phyloP scores from a whole-genome alignment of 106 monocot species.

The Dioscorea dumetorum region DNA sequence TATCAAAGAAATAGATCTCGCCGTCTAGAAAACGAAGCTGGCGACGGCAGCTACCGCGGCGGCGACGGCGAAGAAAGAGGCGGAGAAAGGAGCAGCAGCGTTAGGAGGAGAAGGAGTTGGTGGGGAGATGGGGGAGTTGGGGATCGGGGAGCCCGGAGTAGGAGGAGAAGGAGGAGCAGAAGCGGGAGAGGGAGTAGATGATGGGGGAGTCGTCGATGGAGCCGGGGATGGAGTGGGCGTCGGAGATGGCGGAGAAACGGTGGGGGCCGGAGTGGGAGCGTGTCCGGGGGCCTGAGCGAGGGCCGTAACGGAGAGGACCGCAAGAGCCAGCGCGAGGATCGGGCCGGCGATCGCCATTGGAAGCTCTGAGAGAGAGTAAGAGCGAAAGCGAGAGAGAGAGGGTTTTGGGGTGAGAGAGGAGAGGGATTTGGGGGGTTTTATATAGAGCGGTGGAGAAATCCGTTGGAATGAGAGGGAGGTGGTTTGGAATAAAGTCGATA shows the following conservation, averaged over 20 bases:
- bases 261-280: not conserved
- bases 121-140: not conserved
- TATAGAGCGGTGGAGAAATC: not conserved
- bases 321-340: not conserved
- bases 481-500: not conserved
- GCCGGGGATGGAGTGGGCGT: not conserved
- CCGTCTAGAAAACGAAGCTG: not conserved
- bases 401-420: not conserved
- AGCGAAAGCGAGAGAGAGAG: too few relatives aligned
- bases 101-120: not conserved
- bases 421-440: not conserved
- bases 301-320: not conserved
- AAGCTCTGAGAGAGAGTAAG: constrained; percentile 5
- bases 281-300: not conserved
- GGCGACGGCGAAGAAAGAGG: not conserved
- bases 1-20: not conserved
- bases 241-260: not conserved
- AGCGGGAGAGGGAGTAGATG: not conserved
- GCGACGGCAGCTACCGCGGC: not conserved
- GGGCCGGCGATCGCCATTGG: not conserved
- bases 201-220: not conserved
- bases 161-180: not conserved
- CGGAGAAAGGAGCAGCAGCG: not conserved
- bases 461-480: not conserved
- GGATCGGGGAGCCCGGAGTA: not conserved